These are phyloP conservation scores for Cyberlindnera americana DNA, from an alignment of 805 yeast species.

Conservation along the genomic window DNA sequence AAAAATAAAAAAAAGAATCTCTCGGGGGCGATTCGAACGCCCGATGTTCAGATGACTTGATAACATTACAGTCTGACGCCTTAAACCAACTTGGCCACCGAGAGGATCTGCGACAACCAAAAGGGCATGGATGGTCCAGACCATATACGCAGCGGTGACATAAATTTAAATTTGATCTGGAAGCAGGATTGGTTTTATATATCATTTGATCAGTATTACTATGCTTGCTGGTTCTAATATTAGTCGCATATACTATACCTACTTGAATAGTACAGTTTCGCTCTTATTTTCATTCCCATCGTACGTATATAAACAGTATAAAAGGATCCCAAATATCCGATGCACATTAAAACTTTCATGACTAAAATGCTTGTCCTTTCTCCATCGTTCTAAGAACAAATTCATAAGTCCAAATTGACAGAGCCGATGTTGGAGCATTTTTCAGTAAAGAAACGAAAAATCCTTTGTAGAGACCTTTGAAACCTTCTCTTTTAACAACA, in stretches of 20 bases:
- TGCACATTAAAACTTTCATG: background rate
- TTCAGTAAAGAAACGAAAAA: conserved; percentile 66
- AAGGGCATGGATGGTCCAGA: too few species aligned
- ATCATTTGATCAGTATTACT: too few species aligned
- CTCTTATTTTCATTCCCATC: too few species aligned
- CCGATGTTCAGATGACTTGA: conserved; percentile 43
- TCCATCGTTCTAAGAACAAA: conserved; percentile 6
- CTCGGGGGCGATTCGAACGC: conserved; percentile 51
- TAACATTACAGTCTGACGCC: conserved; percentile 41
- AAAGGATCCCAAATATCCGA: too few species aligned
- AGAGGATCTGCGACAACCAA: conserved; percentile 27
- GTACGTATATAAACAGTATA: too few species aligned
- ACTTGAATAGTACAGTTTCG: too few species aligned
- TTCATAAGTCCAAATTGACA: conserved; percentile 58
- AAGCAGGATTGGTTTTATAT: too few species aligned
- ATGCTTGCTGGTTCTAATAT: too few species aligned
- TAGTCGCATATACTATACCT: too few species aligned
- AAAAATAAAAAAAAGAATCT: conserved; percentile 23
- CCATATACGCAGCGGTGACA: too few species aligned
- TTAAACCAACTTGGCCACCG: conserved; percentile 45
- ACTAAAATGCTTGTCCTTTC: too few species aligned
- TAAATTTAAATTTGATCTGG: too few species aligned
- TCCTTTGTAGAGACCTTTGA: conserved; percentile 71
- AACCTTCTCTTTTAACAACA: conserved; percentile 55
- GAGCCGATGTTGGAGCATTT: conserved; percentile 73